Evolutionary conservation across 176 grass and related monocot genomes (phyloP).

Genomic region (Stipa capillata): DNA sequence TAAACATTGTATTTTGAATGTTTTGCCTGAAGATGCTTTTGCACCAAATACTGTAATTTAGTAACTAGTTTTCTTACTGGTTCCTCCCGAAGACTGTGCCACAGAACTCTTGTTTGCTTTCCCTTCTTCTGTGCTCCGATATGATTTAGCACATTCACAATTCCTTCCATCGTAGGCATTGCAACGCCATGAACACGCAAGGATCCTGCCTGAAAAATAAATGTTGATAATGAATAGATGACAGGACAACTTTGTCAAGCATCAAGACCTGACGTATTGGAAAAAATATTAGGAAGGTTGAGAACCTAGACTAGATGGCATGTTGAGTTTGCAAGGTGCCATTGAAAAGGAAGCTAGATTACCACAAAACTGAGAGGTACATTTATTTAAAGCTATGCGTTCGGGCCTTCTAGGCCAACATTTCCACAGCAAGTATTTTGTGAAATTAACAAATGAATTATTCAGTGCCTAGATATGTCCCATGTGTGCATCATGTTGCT

Average conservation of each 20-base stretch:
- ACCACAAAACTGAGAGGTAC: background rate
- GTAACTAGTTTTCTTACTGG: constrained; percentile 45
- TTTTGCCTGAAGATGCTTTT: constrained; percentile 1
- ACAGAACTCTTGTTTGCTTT: constrained; percentile 67
- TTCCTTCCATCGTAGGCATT: constrained; percentile 90
- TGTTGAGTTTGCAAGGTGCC: background rate
- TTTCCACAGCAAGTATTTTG: background rate
- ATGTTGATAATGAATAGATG: background rate
- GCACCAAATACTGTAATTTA: background rate
- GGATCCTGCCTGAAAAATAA: constrained; percentile 65
- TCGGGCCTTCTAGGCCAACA: background rate
- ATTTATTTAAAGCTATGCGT: background rate
- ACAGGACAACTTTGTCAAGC: background rate
- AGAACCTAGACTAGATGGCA: background rate
- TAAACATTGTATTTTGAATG: background rate
- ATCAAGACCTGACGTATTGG: background rate
- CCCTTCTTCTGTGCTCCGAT: constrained; percentile 78
- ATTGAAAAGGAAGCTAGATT: constrained; percentile 9
- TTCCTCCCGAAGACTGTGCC: constrained; percentile 97
- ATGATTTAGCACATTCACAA: constrained; percentile 89
- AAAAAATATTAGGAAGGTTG: background rate
- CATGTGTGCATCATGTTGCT: background rate
- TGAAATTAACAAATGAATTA: background rate
- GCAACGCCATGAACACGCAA: constrained; percentile 95
- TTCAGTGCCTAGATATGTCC: background rate